Base-by-base conservation (phyloP, 78 protist genomes). In the Pelomyxa schiedti region DNA sequence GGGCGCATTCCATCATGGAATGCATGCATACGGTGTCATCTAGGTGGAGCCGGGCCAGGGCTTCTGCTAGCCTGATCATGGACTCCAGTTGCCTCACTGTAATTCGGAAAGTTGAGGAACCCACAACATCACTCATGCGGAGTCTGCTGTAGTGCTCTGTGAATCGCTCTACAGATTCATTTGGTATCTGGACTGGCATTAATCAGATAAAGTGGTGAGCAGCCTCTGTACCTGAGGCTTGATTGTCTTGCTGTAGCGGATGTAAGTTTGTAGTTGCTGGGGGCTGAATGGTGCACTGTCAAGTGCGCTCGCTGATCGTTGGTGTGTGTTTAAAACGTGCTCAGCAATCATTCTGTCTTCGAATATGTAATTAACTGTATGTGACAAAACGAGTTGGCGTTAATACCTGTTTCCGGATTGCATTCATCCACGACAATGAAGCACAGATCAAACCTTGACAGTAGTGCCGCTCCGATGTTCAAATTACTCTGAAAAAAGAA, bases 361-460 rank as follows among this genome's bases (percentile, higher is more conserved):
- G n/a, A n/a, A n/a, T n/a, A n/a, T n/a, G n/a, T n/a, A n/a, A n/a
- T n/a, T n/a, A n/a, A n/a, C n/a, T n/a, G n/a, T n/a, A n/a, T n/a
- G n/a, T n/a, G n/a, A n/a, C n/a, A n/a, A n/a, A n/a, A n/a, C n/a
- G n/a, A n/a, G n/a, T n/a, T n/a, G n/a, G n/a, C n/a, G n/a, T n/a
- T n/a, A n/a, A n/a, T n/a, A n/a, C n/a, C n/a, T 4, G 66, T 28
- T 7, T 38, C 80, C n/a, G 79, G 92, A 58, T 94, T 71, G 69
- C 82, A 41, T 35, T 95, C 90, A 73, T 98, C 99, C n/a, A 86
- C 30, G 24, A 98, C 84, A 40, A 95, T 84, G 77, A 95, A 98
- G 84, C 97, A 95, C 58, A 98, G 89, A 69, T 98, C 99, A 74
- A 98, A 98, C 37, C 99, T 94, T 0, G 97, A 91, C 98, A 98